Evolutionary conservation across 73 alveolate species (phyloP).

Genomic region (Paramecium tetraurelia): DNA sequence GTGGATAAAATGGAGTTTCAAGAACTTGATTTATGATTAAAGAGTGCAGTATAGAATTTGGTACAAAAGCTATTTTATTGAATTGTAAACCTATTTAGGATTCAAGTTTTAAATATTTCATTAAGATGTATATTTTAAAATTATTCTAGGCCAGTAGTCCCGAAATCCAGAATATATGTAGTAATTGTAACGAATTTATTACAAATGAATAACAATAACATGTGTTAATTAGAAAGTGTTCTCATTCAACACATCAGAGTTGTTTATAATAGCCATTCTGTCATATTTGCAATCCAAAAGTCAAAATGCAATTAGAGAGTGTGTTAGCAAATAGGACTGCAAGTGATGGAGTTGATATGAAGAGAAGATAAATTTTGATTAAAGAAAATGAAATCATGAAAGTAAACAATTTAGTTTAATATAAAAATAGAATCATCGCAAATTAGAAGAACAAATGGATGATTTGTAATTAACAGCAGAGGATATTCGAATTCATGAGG

Average conservation of each 20-base stretch:
- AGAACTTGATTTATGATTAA: not conserved
- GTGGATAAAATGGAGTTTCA: conserved; percentile 41
- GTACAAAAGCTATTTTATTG: not conserved
- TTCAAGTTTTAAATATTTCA: not conserved
- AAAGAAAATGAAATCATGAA: not conserved
- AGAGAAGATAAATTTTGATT: not conserved
- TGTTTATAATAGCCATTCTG: not conserved
- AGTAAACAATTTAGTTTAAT: not conserved
- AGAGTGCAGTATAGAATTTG: not conserved
- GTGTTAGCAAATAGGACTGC: not conserved
- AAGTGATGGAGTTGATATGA: not conserved
- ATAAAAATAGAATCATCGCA: not conserved
- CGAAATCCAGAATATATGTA: not conserved
- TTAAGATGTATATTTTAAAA: not conserved
- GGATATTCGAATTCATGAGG: conserved; percentile 2
- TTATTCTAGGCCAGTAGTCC: not conserved
- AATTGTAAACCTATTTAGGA: not conserved
- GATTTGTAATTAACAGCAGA: not conserved
- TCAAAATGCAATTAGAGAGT: conserved; percentile 32
- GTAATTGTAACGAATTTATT: not conserved
- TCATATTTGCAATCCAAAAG: conserved; percentile 6
- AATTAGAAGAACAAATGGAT: not conserved
- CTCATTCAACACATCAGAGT: conserved; percentile 20
- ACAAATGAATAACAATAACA: not conserved
- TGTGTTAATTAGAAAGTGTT: conserved; percentile 2